Conservation (phyloP, 495 filamentous ascomycete species). For the Aspergillus conjunctus region DNA sequence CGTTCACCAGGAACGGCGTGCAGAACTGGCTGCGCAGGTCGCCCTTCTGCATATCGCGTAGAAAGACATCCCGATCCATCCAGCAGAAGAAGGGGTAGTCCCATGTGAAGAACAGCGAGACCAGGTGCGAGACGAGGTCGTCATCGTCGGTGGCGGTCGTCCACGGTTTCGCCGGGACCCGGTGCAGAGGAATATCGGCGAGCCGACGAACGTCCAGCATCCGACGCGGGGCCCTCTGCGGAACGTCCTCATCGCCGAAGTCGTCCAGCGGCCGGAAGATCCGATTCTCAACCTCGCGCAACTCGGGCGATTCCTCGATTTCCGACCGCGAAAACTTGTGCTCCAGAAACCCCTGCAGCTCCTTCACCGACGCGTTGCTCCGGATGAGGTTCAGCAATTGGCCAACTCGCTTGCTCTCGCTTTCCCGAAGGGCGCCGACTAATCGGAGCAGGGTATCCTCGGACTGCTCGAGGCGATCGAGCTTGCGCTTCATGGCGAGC, state of each 20-base stretch:
- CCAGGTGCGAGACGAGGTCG: slow-evolving; percentile 50
- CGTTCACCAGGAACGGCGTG: slow-evolving; percentile 51
- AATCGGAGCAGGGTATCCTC: slow-evolving; percentile 25
- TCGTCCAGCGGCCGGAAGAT: slow-evolving; percentile 17
- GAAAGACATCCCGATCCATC: slow-evolving; percentile 46
- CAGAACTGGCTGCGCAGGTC: slow-evolving; percentile 36
- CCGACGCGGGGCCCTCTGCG: slow-evolving; percentile 18
- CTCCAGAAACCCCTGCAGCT: slow-evolving; percentile 29
- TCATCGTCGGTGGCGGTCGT: slow-evolving; percentile 49
- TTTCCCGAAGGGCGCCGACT: slow-evolving; percentile 25
- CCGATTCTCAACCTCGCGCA: slow-evolving; percentile 22
- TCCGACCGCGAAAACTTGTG: slow-evolving; percentile 24
- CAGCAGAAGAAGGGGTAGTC: slow-evolving; percentile 42
- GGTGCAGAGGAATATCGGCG: slow-evolving; percentile 29
- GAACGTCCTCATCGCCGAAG: slow-evolving; percentile 8
- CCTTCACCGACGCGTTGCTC: slow-evolving; percentile 29
- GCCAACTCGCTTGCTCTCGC: slow-evolving; percentile 22
- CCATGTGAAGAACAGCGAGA: slow-evolving; percentile 51
- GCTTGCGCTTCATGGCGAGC: slow-evolving; percentile 32
- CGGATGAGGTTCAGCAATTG: slow-evolving; percentile 34
- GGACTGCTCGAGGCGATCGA: slow-evolving; percentile 30
- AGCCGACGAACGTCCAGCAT: slow-evolving; percentile 31
- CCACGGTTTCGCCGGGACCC: slow-evolving; percentile 48
- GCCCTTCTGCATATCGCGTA: slow-evolving; percentile 41
- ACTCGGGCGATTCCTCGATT: slow-evolving; percentile 24